Base-by-base conservation (phyloP, 257 asterid genomes). In the Solanum lignicaule region DNA sequence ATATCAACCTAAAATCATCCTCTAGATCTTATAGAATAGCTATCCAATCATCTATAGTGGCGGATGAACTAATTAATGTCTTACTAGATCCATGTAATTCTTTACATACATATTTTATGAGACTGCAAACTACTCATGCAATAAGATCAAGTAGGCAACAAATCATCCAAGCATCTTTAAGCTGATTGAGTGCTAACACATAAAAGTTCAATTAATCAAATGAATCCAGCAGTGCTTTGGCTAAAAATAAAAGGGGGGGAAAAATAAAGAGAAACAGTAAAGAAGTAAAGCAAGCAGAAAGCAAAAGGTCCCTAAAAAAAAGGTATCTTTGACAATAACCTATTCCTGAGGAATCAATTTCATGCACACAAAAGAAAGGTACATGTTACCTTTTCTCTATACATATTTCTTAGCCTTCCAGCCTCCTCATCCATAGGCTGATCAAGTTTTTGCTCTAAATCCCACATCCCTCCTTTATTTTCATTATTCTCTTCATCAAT, bases 391-490 rank as follows among this genome's bases (percentile, higher is more conserved):
- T 97, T 95, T 92, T 97, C 98, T 91, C 98, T 91, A 25, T 92
- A 94, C 99, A 95, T 92, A 86, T 95, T 94, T 83, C 92, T 95
- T 73, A 97, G 93, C 73, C 92, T 95, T 58, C 94, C 99, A 92
- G 98, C 99, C 72, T 97, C 99, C 91, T 96, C 99, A 72, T 97
- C 99, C 99, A 97, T 95, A 33, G 99, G 98, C 90, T 97, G 99
- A 93, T 97, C 99, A 87, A 97, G 96, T 90, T 94, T 97, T 94
- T 97, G 98, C 85, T 97, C 99, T 92, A 97, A 93, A 88, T 58
- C 98, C 99, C 99, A 97, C 98, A 97, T 96, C 86, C 95, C 89
- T 20, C 99, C 99, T 88, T 94, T 96, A 25, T 88, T 91, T 73
- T 91, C 98, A 88, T 66, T 62, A 14, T 86, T 78, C 23, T 87